Conservation (phyloP, 176 grass and related monocot species). For the Eleusine coracana region DNA sequence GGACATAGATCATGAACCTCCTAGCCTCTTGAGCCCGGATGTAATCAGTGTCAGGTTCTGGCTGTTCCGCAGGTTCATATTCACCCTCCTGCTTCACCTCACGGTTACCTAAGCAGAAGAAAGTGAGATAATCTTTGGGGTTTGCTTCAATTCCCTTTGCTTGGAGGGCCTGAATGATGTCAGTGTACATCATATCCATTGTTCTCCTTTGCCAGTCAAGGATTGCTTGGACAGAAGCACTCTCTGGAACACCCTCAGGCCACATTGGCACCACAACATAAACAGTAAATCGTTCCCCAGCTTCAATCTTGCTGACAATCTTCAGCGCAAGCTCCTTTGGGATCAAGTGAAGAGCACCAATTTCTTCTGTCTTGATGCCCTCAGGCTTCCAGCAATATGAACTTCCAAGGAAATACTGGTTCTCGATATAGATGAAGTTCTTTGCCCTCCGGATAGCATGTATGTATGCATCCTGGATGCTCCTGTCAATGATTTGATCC, state of each 20-base stretch:
- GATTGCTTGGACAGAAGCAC: conserved; percentile 90
- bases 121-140: conserved; percentile 81
- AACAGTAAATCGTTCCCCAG: conserved; percentile 69
- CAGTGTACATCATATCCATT: conserved; percentile 95
- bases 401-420: conserved; percentile 91
- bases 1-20: conserved; percentile 99
- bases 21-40: conserved; percentile 73
- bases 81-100: conserved; percentile 71
- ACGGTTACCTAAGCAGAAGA: conserved; percentile 94
- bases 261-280: conserved; percentile 98
- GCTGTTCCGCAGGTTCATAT: conserved; percentile 64
- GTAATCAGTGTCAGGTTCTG: conserved; percentile 82
- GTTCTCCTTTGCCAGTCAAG: conserved; percentile 94
- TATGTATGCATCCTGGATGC: conserved; percentile 89
- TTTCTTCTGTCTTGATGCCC: conserved; percentile 72
- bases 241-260: conserved; percentile 93
- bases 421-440: conserved; percentile 94
- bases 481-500: conserved; percentile 86
- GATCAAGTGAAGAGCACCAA: conserved; percentile 88
- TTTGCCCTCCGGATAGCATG: conserved; percentile 76
- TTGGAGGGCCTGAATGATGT: conserved; percentile 73
- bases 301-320: conserved; percentile 86
- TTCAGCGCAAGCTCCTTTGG: conserved; percentile 89
- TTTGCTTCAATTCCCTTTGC: conserved; percentile 80
- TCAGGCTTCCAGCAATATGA: conserved; percentile 73